phyloP scores from a whole-genome alignment of 1,139 yeast genomes.

The Candida tropicalis region DNA sequence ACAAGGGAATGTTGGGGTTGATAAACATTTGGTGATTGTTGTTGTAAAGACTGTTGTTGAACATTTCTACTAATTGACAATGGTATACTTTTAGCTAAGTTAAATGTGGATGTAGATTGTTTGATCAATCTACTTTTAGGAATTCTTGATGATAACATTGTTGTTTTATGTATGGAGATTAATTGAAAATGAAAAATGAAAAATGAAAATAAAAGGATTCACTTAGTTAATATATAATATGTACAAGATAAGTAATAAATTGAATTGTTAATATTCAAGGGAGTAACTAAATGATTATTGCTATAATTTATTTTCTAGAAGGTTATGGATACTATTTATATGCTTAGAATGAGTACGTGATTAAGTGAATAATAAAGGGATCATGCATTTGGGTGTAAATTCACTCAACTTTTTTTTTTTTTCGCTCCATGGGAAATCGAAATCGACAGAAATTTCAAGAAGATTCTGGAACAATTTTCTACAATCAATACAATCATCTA shows the following conservation, averaged over 20 bases:
- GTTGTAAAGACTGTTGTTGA: constrained; percentile 6
- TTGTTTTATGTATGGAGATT: too few species aligned
- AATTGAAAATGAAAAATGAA: background rate
- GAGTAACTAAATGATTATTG: too few species aligned
- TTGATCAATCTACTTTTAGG: constrained; percentile 9
- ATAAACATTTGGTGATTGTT: background rate
- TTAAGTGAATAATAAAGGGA: background rate
- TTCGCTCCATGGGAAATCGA: background rate
- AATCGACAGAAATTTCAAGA: constrained; percentile 5
- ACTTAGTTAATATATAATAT: constrained; percentile 1
- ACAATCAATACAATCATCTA: background rate
- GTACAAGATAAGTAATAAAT: background rate
- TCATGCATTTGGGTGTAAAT: constrained; percentile 1
- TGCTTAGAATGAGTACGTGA: background rate
- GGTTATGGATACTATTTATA: too few species aligned
- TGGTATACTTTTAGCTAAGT: constrained; percentile 6
- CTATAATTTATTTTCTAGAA: too few species aligned
- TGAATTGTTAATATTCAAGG: background rate
- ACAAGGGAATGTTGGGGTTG: background rate
- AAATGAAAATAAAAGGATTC: background rate
- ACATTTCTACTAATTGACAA: constrained; percentile 5
- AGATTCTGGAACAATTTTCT: background rate
- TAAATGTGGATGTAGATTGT: constrained; percentile 7
- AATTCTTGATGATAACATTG: constrained; percentile 12
- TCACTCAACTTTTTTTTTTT: background rate